Evolutionary conservation across 257 asterid species (phyloP).

Genomic region (Echites panduratus): DNA sequence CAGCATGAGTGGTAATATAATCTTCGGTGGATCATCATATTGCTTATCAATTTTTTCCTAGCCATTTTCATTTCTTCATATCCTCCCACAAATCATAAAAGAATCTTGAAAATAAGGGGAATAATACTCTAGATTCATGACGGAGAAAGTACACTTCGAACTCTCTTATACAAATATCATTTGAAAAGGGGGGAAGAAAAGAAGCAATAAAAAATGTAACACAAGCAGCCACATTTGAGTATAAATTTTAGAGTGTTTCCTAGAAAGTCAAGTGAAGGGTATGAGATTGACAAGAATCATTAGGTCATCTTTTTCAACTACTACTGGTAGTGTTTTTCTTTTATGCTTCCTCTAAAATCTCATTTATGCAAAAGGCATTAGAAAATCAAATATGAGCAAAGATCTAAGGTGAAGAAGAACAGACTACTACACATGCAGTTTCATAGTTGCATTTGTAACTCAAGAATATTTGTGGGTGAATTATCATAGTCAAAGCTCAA

Average conservation of each 20-base stretch:
- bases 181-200: not conserved
- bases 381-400: not conserved
- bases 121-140: not conserved
- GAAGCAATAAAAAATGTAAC: not conserved
- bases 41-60: not conserved
- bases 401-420: not conserved
- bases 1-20: not conserved
- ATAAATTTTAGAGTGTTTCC: not conserved
- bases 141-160: not conserved
- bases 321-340: not conserved
- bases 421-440: not conserved
- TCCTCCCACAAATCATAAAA: not conserved
- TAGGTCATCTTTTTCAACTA: not conserved
- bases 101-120: not conserved
- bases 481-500: not conserved
- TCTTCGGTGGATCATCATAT: not conserved
- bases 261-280: not conserved
- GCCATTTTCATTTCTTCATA: not conserved
- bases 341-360: not conserved
- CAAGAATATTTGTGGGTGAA: not conserved
- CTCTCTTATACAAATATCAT: not conserved
- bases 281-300: not conserved
- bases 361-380: not conserved
- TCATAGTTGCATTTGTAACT: not conserved
- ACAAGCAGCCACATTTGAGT: not conserved